phyloP scores from a whole-genome alignment of 495 filamentous ascomycete genomes.

The Trichocladium antarcticum region DNA sequence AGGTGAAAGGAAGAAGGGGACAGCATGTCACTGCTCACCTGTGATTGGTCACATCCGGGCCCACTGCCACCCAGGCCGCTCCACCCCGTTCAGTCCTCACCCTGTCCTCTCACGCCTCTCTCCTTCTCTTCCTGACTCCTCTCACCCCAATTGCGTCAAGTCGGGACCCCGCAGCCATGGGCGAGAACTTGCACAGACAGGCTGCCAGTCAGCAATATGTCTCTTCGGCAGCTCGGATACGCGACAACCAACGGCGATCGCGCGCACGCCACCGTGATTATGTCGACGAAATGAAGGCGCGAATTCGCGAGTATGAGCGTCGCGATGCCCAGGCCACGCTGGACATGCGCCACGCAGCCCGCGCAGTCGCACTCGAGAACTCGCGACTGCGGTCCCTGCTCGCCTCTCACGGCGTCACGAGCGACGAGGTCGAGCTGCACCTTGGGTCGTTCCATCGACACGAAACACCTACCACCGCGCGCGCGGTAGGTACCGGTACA shows the following conservation, averaged over 20 bases:
- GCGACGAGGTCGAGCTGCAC: not conserved
- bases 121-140: too few relatives aligned
- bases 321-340: not conserved
- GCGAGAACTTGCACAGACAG: too few relatives aligned
- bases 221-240: not conserved
- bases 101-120: too few relatives aligned
- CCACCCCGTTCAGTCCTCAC: too few relatives aligned
- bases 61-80: too few relatives aligned
- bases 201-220: not conserved
- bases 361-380: not conserved
- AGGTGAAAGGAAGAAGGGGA: too few relatives aligned
- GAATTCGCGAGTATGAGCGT: not conserved
- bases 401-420: not conserved
- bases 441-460: not conserved
- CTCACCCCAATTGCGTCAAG: too few relatives aligned
- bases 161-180: too few relatives aligned
- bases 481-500: not conserved
- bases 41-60: too few relatives aligned
- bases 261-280: not conserved
- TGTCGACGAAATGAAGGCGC: not conserved
- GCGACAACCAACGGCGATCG: not conserved
- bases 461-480: not conserved
- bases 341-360: not conserved
- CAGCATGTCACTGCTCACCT: too few relatives aligned
- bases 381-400: not conserved